These are phyloP conservation scores for Peribolospora kevripleyi DNA, from an alignment of 768 basidiomycete species.

Conservation along the genomic window DNA sequence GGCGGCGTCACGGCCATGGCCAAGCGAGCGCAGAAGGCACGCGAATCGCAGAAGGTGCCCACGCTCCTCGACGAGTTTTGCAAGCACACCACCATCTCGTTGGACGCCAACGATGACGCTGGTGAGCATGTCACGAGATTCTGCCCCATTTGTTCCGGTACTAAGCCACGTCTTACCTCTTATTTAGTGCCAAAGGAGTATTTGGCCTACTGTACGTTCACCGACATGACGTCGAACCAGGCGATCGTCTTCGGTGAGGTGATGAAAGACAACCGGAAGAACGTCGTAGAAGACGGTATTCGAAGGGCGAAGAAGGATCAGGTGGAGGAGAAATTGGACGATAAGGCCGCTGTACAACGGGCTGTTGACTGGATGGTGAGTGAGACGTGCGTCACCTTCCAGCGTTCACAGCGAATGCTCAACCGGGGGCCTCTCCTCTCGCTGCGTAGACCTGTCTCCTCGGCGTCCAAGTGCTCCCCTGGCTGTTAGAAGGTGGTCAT, in stretches of 20 bases:
- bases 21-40: neutral
- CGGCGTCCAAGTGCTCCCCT: neutral
- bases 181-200: slow-evolving; percentile 1
- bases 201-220: slow-evolving; percentile 3
- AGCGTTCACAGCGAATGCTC: neutral
- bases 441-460: neutral
- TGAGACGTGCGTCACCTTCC: neutral
- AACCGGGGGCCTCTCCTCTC: neutral
- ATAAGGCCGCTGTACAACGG: slow-evolving; percentile 3
- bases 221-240: slow-evolving; percentile 12
- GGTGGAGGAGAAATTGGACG: neutral
- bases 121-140: neutral
- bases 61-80: slow-evolving; percentile 10
- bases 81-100: slow-evolving; percentile 10
- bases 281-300: slow-evolving; percentile 5
- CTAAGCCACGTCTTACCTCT: neutral
- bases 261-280: neutral
- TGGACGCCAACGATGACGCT: slow-evolving; percentile 12
- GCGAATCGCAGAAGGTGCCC: neutral
- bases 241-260: slow-evolving; percentile 10
- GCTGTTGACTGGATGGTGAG: slow-evolving; percentile 12
- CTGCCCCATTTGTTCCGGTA: neutral
- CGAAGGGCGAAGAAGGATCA: slow-evolving; percentile 4
- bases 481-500: neutral
- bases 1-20: slow-evolving; percentile 8